Evolutionary conservation across 2,329 filamentous ascomycete species (phyloP), one percentile per base, ranked within the genome.

Genomic region (Rutstroemia sp.): DNA sequence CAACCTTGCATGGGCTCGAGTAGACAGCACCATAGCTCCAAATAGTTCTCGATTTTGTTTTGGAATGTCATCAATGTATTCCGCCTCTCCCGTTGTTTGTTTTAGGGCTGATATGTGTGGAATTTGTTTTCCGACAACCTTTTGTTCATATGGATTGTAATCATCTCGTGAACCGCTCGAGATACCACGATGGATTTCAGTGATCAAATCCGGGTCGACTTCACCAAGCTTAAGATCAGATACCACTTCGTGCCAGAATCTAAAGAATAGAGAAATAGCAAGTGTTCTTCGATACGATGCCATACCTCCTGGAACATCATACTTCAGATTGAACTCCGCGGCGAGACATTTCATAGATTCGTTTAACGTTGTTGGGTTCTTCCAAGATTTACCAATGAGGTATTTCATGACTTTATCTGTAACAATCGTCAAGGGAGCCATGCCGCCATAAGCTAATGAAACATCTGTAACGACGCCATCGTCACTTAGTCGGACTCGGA

Each of bases 21-120:
- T 89, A 0, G 92, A 96, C 17, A 97, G 75, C 1, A 97, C 88
- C 60, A 96, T 78, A 63, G 86, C 91, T 4, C 88, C 92, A 61
- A 90, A 89, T 0, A 96, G 78, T 71, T 97, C 92, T 63, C 95
- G 94, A 69, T 85, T 86, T 63, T 92, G 77, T 0, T 83, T 75
- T 1, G 92, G 92, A 14, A 96, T 94, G 64, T 97, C 92, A 67
- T 97, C 92, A 0, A 91, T 95, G 66, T 97, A 97, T 65, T 95
- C 89, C 1, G 92, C 92, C 71, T 95, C 89, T 53, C 92, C 92
- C 0, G 91, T 95, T 7, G 86, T 88, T 72, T 97, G 92, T 73
- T 96, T 95, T 70, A 97, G 72, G 0, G 92, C 92, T 1, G 92
- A 89, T 30, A 96, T 79, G 67, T 96, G 92, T 10, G 86, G 87